Base-by-base conservation (phyloP, 2,329 filamentous ascomycete species). In the Trichoderma sp. region DNA sequence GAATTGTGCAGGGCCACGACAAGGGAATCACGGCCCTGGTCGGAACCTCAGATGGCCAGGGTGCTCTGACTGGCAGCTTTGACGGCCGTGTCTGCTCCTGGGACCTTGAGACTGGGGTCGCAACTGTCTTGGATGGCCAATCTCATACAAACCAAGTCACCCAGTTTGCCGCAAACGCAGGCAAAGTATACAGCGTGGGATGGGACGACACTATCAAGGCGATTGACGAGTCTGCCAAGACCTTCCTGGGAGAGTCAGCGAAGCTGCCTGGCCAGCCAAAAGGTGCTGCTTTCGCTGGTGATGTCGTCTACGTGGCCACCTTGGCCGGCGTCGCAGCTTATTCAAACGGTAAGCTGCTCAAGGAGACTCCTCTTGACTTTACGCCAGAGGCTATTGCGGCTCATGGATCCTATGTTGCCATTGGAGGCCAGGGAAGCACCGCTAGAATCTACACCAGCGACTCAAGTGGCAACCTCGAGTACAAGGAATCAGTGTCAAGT, bases 201-300 rank as follows among this genome's bases (percentile, higher is more conserved):
- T 99, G 95, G 96, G 96, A 99, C 77, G 96, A 99, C 78, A 93
- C 90, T 1, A 84, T 98, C 43, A 90, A 94, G 71, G 90, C 87
- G 54, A 85, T 96, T 43, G 94, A 97, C 72, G 85, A 91, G 69
- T 85, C 89, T 0, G 88, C 90, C 64, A 90, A 89, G 75, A 92
- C 90, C 0, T 97, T 96, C 78, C 85, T 90, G 6, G 93, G 91
- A 67, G 84, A 85, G 60, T 83, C 88, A 1, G 81, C 85, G 37
- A 90, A 91, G 76, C 86, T 97, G 24, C 84, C 87, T 3, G 90
- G 90, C 21, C 96, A 98, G 76, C 96, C 96, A 2, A 95, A 91
- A 79, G 91, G 90, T 46, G 82, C 94, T 49, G 84, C 87, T 7
- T 84, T 88, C 4, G 83, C 84, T 1, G 82, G 81, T 39, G 81